Evolutionary conservation across 2,329 filamentous ascomycete genomes (phyloP), one percentile per base, ranked within the genome.

Genomic region (Pestalotiopsis sp.): DNA sequence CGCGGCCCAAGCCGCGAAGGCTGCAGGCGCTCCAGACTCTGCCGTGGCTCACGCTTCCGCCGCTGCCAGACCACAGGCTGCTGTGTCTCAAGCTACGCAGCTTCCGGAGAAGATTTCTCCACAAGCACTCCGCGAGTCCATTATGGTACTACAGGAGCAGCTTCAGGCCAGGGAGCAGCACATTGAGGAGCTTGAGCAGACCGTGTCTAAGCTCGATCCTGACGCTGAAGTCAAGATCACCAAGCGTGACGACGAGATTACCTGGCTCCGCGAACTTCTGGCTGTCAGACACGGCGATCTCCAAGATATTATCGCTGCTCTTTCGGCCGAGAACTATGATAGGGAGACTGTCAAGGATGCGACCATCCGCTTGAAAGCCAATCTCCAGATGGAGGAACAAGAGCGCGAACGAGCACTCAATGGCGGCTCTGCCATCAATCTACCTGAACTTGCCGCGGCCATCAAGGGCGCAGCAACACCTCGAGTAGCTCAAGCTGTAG

Each of bases 381-480:
- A 97, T 76, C 85, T 99, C 45, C 94, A 98, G 78, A 99, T 99
- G 96, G 95, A 99, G 80, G 93, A 97, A 78, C 94, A 97, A 78
- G 95, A 98, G 81, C 93, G 94, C 65, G 95, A 98, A 79, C 89
- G 96, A 69, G 91, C 93, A 0, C 88, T 93, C 81, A 90, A 92
- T 66, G 91, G 91, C 62, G 88, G 88, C 14, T 92, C 90, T 7
- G 84, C 88, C 36, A 86, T 91, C 70, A 88, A 85, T 66, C 85
- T 96, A 73, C 92, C 93, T 4, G 93, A 92, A 55, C 88, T 97
- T 57, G 92, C 93, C 1, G 91, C 92, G 61, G 88, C 93, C 39
- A 90, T 95, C 61, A 90, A 89, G 72, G 90, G 95, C 71, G 91
- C 93, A 12, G 90, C 91, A 4, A 92, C 93, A 2, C 95, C 95